A percentile compares a stretch with the other conserved stretches of the same genome.
phyloP scores from a whole-genome alignment of 2,329 filamentous ascomycete species.

The Scedosporium dehoogii region DNA sequence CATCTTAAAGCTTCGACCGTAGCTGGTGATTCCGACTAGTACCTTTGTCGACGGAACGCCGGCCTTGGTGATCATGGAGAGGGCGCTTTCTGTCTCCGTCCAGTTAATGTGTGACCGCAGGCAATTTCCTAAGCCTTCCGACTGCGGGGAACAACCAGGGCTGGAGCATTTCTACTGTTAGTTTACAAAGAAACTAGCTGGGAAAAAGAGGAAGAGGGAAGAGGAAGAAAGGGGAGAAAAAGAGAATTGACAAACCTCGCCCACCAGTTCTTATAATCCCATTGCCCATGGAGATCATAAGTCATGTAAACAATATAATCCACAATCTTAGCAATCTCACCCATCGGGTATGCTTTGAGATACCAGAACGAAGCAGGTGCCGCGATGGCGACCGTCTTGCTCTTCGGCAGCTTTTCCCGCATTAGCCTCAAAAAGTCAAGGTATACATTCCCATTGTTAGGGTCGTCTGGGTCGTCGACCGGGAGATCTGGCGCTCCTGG shows the following conservation, averaged over 20 bases:
- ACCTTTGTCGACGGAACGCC: constrained; percentile 20
- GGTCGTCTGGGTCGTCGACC: constrained; percentile 8
- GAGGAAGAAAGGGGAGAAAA: neutral
- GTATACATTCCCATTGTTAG: constrained; percentile 20
- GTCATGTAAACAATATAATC: constrained; percentile 27
- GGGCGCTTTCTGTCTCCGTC: constrained; percentile 22
- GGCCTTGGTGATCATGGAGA: constrained; percentile 26
- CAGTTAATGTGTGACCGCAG: constrained; percentile 24
- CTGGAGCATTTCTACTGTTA: neutral
- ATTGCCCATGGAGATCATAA: constrained; percentile 25
- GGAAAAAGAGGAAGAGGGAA: neutral
- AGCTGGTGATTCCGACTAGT: constrained; percentile 20
- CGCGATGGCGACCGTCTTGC: constrained; percentile 24
- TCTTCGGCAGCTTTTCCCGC: constrained; percentile 7
- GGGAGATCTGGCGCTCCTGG: constrained; percentile 15
- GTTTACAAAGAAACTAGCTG: neutral
- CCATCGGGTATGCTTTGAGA: constrained; percentile 23
- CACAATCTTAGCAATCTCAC: constrained; percentile 17
- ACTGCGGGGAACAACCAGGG: constrained; percentile 12
- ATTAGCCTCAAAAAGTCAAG: constrained; percentile 18
- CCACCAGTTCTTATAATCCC: constrained; percentile 11
- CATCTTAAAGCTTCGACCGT: constrained; percentile 25
- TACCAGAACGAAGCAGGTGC: constrained; percentile 30
- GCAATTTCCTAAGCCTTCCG: constrained; percentile 18
- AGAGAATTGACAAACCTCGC: neutral